Evolutionary conservation across 139 green algal species (phyloP), one percentile per base, ranked within the genome.

Genomic region (Zygnema cylindricum): DNA sequence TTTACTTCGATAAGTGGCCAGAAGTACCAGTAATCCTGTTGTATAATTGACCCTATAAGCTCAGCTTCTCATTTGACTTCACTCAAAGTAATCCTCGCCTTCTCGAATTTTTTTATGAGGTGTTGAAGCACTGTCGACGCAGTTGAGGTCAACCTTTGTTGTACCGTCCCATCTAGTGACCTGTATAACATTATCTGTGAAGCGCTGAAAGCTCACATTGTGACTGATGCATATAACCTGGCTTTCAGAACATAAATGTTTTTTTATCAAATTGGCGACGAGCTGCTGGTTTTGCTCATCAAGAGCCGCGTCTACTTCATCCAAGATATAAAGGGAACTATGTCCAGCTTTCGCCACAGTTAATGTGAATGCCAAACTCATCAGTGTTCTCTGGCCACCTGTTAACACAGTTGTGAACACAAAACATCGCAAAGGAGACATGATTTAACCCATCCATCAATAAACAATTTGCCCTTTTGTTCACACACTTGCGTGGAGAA

Each of bases 211-310:
- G 2, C 54, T 40, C 79, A 35, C 33, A 33, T 86, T 86, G 79
- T 86, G 79, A 69, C 79, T 86, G 38, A 86, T 69, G 42, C 79
- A 86, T 35, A 86, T 57, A 2, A 86, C 79, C n/a, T 86, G 79
- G 23, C 79, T 55, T 35, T 86, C 42, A 22, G 69, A 79, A 32
- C 54, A 49, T 39, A 83, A 33, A 7, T 35, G 36, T 49, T 23
- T 77, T 42, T 86, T 49, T 23, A 86, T 55, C 33, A 86, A 42
- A 32, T 57, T 42, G 25, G 38, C 79, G 82, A 86, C 79, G 25
- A 57, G 40, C 38, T 69, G 69, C 2, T 86, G 79, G 42, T 86
- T 86, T 2, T 86, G 38, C 79, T 86, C 79, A 33, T 86, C 79
- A 7, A 86, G 79, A 11, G 79, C 79, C 32, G 79, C 79, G 36